Base-by-base conservation (phyloP, 140 eudicot genomes). In the Anethum foeniculum region DNA sequence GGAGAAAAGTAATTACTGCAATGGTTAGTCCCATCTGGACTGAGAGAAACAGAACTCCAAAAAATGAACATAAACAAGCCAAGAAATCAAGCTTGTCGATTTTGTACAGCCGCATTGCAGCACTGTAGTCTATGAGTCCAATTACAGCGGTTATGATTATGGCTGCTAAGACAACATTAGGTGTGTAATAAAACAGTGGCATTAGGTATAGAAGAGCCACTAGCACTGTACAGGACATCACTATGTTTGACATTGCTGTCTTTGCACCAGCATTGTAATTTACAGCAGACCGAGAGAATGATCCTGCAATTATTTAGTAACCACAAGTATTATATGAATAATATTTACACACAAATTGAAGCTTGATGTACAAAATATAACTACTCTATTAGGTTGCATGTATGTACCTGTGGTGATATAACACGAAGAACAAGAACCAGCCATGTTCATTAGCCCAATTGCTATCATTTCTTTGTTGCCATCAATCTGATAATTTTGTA, bases 401-500 rank as follows among this genome's bases (percentile, higher is more conserved):
- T 25, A 3, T 60, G 58, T 23, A 90, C 97, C 97, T 25, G 93
- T 90, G 38, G 95, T 88, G 52, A 92, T 83, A 48, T 88, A 88
- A 78, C 95, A 92, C 7, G 97, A 92, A 71, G 90, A 84, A 82
- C 90, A 88, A 75, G 97, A 92, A 62, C 95, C 95, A 34, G 86
- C 97, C 85, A 90, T 85, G 86, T 92, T 92, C 97, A 92, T 90
- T 3, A 90, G 80, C 49, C 97, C 97, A 34, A 90, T 88, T 5
- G 97, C 95, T 87, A 85, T 77, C 95, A 90, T 92, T 85, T 92
- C 97, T 80, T 92, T 92, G 90, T 92, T 92, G n/a, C 97, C 97
- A 76, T 92, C 97, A 36, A 92, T 91, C 84, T 90, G 97, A 81
- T 92, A 92, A 81, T 90, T 90, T 71, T 87, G 77, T 44, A 86